These are phyloP conservation scores for Aspergillus sp. DNA, from an alignment of 2,329 filamentous ascomycete species.

Conservation along the genomic window DNA sequence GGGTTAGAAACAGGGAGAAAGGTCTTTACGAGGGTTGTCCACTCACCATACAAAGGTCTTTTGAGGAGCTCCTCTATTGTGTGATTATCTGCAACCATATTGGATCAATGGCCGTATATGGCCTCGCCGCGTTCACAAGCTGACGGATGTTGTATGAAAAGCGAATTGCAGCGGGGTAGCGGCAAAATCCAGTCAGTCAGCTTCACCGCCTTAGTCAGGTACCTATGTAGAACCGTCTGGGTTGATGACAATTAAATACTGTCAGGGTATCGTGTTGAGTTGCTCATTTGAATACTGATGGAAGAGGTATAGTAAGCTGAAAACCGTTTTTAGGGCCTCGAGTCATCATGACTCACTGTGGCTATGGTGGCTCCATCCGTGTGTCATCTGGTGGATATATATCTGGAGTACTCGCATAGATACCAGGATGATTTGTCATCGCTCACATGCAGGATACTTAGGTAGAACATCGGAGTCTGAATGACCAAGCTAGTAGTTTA, in stretches of 20 bases:
- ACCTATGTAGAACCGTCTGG: neutral
- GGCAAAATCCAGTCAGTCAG: neutral
- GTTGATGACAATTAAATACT: neutral
- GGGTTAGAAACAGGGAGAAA: neutral
- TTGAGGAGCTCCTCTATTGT: slow-evolving; percentile 42
- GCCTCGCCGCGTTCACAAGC: too few species aligned
- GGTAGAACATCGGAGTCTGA: too few species aligned
- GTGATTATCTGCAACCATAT: slow-evolving; percentile 20
- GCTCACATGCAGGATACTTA: too few species aligned
- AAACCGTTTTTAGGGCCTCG: too few species aligned
- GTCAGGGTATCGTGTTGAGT: neutral
- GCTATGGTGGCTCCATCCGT: too few species aligned
- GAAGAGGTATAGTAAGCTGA: too few species aligned
- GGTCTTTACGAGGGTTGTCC: neutral
- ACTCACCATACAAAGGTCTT: slow-evolving; percentile 50
- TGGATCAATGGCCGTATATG: neutral
- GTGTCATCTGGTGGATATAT: too few species aligned
- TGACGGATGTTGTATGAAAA: neutral
- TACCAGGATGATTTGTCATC: too few species aligned
- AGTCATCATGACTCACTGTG: too few species aligned
- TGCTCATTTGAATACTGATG: neutral
- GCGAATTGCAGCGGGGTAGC: neutral
- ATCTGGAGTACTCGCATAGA: too few species aligned
- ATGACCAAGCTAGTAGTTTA: too few species aligned
- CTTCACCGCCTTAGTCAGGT: neutral